Base-by-base conservation (phyloP, 2,329 filamentous ascomycete species). In the Rhynchosporium secalis region DNA sequence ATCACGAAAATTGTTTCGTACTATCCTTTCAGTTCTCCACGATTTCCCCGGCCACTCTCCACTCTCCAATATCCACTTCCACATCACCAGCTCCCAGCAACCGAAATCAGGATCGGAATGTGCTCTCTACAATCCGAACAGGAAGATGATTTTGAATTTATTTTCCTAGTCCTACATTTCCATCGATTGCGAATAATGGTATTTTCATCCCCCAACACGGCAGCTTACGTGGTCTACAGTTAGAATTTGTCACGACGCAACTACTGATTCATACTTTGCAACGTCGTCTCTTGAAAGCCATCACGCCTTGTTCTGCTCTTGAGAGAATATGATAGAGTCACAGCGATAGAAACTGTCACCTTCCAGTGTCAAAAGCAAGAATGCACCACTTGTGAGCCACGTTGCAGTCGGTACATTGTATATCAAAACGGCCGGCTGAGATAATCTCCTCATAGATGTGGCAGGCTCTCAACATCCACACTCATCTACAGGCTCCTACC, bases 221-320 rank as follows among this genome's bases (percentile, higher is more conserved):
- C 26, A 10, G 54, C 54, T 56, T 29, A 56, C 54, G 40, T 46
- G 40, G 26, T 28, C 31, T 29, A 29, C 38, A 29, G 43, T 15
- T 15, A 3, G 15, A 31, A 12, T 43, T 29, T 28, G 15, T 43
- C 40, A 29, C 40, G 26, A 40, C 13, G 41, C 28, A 46, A n/a
- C 1, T 56, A 40, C 40, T 56, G 40, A 56, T 56, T 46, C 40
- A 56, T 33, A 45, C 15, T 45, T 29, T 36, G 28, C 40, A 46
- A 28, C 54, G n/a, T 20, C 9, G n/a, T 20, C n/a, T 46, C 20
- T 6, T 46, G n/a, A n/a, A 20, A 26, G 3, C 9, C n/a, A 3
- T n/a, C n/a, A 26, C 20, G 8, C 15, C n/a, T 8, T 46, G 5
- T 46, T 46, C 26, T 20, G 8, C n/a, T 8, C 26, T 20, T 26